Evolutionary conservation across 2,329 filamentous ascomycete genomes (phyloP).

Genomic region (Botryosphaeria dothidea): DNA sequence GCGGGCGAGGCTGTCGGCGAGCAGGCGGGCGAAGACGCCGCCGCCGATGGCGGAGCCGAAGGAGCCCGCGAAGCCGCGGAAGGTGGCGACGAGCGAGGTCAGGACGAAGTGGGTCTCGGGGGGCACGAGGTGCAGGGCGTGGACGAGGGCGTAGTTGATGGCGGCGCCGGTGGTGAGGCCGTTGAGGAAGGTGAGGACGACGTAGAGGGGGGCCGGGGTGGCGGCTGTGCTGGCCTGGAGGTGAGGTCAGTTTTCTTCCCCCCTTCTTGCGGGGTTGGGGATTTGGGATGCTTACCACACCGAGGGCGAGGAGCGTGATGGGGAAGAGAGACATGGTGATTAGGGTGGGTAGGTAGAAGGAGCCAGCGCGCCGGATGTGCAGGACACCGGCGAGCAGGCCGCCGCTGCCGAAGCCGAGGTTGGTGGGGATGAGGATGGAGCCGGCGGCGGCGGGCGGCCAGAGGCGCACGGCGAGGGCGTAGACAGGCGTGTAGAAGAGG

Average conservation of each 20-base stretch:
- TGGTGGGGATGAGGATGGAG: constrained; percentile 77
- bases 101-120: constrained; percentile 71
- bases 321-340: constrained; percentile 64
- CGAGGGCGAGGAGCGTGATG: constrained; percentile 58
- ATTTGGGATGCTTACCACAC: no score
- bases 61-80: constrained; percentile 77
- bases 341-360: constrained; percentile 69
- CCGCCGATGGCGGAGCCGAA: constrained; percentile 81
- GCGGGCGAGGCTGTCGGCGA: constrained; percentile 56
- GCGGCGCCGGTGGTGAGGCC: constrained; percentile 71
- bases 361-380: constrained; percentile 71
- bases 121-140: constrained; percentile 71
- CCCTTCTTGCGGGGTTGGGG: no score
- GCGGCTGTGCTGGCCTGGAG: constrained; percentile 54
- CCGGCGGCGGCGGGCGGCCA: constrained; percentile 71
- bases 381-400: constrained; percentile 72
- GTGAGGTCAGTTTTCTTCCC: no score
- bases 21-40: constrained; percentile 67
- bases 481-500: constrained; percentile 79
- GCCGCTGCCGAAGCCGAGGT: constrained; percentile 74
- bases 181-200: constrained; percentile 66
- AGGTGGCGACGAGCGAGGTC: constrained; percentile 74
- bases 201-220: constrained; percentile 55
- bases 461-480: constrained; percentile 73
- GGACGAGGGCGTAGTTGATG: constrained; percentile 80